These are phyloP conservation scores for Epichloe hybrida DNA, from an alignment of 2,329 filamentous ascomycete species.

Conservation along the genomic window DNA sequence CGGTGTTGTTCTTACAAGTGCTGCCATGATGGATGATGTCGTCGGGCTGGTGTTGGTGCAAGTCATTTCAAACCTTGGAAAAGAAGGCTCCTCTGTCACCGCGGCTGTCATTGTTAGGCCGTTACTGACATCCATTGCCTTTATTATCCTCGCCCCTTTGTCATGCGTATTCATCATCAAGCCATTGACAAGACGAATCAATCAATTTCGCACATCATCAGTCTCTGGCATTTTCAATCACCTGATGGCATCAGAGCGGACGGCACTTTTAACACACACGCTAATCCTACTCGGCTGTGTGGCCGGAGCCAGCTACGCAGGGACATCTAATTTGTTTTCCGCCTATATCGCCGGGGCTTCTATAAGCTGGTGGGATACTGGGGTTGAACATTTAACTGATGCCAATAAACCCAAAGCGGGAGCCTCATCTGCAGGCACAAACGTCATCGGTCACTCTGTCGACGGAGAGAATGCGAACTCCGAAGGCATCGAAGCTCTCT, in stretches of 20 bases:
- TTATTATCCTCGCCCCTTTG: slow-evolving; percentile 34
- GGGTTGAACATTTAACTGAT: slow-evolving; percentile 9
- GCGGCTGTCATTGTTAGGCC: slow-evolving; percentile 29
- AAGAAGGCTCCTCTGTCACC: slow-evolving; percentile 9
- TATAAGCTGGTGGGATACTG: slow-evolving; percentile 45
- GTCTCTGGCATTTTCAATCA: slow-evolving; percentile 10
- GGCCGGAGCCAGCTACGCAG: slow-evolving; percentile 40
- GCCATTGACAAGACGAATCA: slow-evolving; percentile 26
- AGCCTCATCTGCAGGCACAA: not conserved
- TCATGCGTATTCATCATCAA: slow-evolving; percentile 30
- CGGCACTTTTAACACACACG: slow-evolving; percentile 33
- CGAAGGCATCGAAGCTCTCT: not conserved
- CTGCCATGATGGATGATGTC: slow-evolving; percentile 74
- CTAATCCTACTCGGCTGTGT: slow-evolving; percentile 35
- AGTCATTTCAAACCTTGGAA: slow-evolving; percentile 53
- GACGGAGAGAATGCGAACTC: not conserved
- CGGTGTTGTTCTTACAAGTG: slow-evolving; percentile 53
- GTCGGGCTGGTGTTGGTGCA: slow-evolving; percentile 66
- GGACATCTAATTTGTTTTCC: slow-evolving; percentile 48
- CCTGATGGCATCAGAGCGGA: slow-evolving; percentile 17
- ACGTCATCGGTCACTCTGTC: not conserved
- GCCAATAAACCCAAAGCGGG: slow-evolving; percentile 7
- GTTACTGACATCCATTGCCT: slow-evolving; percentile 34
- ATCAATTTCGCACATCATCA: slow-evolving; percentile 14
- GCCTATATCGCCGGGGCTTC: slow-evolving; percentile 48